phyloP scores from a whole-genome alignment of 2,329 filamentous ascomycete genomes.

The Dichotomopilus funicola region DNA sequence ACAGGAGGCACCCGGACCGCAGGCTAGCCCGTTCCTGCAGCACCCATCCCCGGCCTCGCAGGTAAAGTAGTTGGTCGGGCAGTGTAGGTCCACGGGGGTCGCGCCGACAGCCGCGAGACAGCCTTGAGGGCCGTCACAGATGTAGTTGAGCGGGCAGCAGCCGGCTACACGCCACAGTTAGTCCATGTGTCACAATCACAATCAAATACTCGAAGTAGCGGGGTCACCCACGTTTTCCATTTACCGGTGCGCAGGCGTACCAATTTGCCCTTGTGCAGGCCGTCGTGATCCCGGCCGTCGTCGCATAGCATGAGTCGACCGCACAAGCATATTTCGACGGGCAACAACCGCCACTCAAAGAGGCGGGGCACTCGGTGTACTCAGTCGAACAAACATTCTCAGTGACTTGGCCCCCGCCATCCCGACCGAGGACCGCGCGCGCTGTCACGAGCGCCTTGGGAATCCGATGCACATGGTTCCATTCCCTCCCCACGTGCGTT shows the following conservation, averaged over 20 bases:
- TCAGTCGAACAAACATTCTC: conserved; percentile 22
- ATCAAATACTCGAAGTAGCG: background rate
- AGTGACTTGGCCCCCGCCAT: background rate
- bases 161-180: conserved; percentile 28
- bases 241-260: conserved; percentile 14
- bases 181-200: background rate
- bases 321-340: conserved; percentile 23
- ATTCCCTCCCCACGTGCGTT: conserved; percentile 21
- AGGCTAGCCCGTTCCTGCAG: conserved; percentile 44
- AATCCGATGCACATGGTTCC: conserved; percentile 24
- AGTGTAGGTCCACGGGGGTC: conserved; percentile 33
- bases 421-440: conserved; percentile 12
- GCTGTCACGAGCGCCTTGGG: conserved; percentile 24
- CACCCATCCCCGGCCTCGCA: conserved; percentile 50
- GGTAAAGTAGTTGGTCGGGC: conserved; percentile 39
- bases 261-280: conserved; percentile 16
- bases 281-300: conserved; percentile 18
- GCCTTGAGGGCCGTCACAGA: conserved; percentile 33
- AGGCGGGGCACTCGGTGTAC: conserved; percentile 32
- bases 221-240: conserved; percentile 16
- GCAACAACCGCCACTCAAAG: conserved; percentile 33
- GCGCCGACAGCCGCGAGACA: conserved; percentile 42
- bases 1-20: conserved; percentile 39
- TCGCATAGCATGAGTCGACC: conserved; percentile 22
- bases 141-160: conserved; percentile 40